Evolutionary conservation across 805 yeast species (phyloP).

Genomic region (Pichia occidentalis): DNA sequence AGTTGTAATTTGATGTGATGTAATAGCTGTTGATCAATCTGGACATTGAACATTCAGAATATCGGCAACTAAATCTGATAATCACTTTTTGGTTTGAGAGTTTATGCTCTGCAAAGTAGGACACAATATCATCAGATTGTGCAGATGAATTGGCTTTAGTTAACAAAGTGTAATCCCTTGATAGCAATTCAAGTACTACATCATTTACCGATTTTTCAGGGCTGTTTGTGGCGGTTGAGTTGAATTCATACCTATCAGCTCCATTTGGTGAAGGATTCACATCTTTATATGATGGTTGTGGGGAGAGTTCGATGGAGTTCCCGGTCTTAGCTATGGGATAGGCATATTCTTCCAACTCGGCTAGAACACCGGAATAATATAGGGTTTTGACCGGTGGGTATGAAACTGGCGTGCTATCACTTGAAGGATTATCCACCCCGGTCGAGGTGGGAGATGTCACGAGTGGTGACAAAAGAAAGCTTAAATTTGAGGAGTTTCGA

Average conservation of each 20-base stretch:
- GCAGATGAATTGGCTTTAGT: conserved; percentile 9
- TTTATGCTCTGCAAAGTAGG: conserved; percentile 11
- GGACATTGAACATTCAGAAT: conserved; percentile 13
- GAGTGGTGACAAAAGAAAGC: conserved; percentile 4
- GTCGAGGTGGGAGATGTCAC: conserved; percentile 3
- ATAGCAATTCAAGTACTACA: conserved; percentile 6
- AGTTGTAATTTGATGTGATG: conserved; percentile 8
- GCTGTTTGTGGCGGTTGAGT: no score
- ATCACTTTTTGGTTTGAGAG: conserved; percentile 8
- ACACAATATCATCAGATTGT: conserved; percentile 8
- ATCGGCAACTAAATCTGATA: conserved; percentile 13
- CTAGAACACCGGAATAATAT: no score
- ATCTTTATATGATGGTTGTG: no score
- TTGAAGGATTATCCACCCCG: no score
- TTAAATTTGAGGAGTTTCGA: conserved; percentile 3
- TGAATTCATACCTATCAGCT: no score
- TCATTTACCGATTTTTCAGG: background rate
- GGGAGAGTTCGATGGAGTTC: no score
- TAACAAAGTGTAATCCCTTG: conserved; percentile 16
- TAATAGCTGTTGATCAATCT: conserved; percentile 14
- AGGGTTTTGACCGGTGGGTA: no score
- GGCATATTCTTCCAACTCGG: no score
- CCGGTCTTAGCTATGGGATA: no score
- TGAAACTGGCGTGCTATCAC: no score
- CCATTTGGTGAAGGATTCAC: no score